phyloP scores from a whole-genome alignment of 1,284 basidiomycete species.

The Macrocystidia cucumis region DNA sequence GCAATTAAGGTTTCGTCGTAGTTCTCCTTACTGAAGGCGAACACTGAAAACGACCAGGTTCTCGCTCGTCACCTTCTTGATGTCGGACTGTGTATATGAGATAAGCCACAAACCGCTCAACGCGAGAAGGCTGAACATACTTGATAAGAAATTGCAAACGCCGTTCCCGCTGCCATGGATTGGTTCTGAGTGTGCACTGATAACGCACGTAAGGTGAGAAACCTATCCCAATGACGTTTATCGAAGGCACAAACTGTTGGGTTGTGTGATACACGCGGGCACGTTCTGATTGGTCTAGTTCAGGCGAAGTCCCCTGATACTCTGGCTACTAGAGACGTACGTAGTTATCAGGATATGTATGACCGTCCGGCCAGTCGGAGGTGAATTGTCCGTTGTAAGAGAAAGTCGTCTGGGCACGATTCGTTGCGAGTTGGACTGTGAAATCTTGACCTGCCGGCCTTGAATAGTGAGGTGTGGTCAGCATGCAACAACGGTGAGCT shows the following conservation, averaged over 20 bases:
- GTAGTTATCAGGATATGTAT: slow-evolving; percentile 22
- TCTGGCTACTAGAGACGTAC: slow-evolving; percentile 7
- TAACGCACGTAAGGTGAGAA: not conserved
- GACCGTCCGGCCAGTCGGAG: slow-evolving; percentile 31
- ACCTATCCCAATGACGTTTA: not conserved
- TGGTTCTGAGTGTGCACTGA: slow-evolving; percentile 35
- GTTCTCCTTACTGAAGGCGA: slow-evolving; percentile 23
- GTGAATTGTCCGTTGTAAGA: slow-evolving; percentile 26
- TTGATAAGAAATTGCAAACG: slow-evolving; percentile 35
- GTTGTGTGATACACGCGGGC: slow-evolving; percentile 20
- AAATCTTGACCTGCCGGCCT: slow-evolving; percentile 38
- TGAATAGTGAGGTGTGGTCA: not conserved
- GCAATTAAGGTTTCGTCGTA: slow-evolving; percentile 2
- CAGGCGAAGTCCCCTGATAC: not conserved
- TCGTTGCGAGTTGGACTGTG: slow-evolving; percentile 34
- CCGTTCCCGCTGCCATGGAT: slow-evolving; percentile 36
- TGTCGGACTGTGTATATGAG: slow-evolving; percentile 24
- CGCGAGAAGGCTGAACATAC: slow-evolving; percentile 9
- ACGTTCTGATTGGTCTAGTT: slow-evolving; percentile 9
- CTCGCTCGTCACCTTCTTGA: slow-evolving; percentile 24
- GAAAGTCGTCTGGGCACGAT: slow-evolving; percentile 32
- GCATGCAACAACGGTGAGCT: not conserved
- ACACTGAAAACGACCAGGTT: slow-evolving; percentile 32
- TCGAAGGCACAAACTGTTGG: slow-evolving; percentile 22
- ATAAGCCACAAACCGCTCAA: too few species aligned